These are phyloP conservation scores for Boletus semigastroideus DNA, from an alignment of 1,284 basidiomycete species.

Conservation along the genomic window DNA sequence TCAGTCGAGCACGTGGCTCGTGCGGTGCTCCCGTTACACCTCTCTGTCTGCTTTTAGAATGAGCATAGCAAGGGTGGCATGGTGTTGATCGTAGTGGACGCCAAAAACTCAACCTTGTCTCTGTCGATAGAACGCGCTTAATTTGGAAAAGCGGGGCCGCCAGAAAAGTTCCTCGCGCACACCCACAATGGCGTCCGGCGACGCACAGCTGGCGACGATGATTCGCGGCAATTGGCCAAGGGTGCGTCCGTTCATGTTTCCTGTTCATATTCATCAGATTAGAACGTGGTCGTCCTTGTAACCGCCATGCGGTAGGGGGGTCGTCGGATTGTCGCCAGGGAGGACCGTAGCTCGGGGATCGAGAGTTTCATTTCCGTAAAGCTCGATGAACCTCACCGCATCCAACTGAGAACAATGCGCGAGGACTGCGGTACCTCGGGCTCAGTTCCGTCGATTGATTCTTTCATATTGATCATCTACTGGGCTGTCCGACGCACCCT, in stretches of 20 bases:
- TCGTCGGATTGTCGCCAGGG: background rate
- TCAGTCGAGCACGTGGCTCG: background rate
- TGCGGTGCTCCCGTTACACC: background rate
- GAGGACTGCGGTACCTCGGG: background rate
- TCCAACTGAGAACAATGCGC: conserved; percentile 5
- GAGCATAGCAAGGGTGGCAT: background rate
- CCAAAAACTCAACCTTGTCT: conserved; percentile 9
- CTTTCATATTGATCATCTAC: background rate
- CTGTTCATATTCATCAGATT: background rate
- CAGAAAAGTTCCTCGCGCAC: background rate
- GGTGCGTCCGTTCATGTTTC: background rate
- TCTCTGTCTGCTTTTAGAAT: background rate
- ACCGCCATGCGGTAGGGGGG: background rate
- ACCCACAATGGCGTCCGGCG: conserved; percentile 2
- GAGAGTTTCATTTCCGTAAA: conserved; percentile 13
- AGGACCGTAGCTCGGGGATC: background rate
- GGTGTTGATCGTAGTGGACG: background rate
- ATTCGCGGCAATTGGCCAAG: background rate
- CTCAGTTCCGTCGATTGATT: background rate
- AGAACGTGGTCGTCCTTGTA: too few species aligned
- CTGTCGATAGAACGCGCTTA: background rate
- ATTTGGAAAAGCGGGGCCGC: background rate
- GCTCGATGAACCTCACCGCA: background rate
- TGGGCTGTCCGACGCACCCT: background rate
- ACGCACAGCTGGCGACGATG: background rate